These are phyloP conservation scores for Colletotrichum liaoningense DNA, from an alignment of 2,329 filamentous ascomycete species.

Conservation along the genomic window DNA sequence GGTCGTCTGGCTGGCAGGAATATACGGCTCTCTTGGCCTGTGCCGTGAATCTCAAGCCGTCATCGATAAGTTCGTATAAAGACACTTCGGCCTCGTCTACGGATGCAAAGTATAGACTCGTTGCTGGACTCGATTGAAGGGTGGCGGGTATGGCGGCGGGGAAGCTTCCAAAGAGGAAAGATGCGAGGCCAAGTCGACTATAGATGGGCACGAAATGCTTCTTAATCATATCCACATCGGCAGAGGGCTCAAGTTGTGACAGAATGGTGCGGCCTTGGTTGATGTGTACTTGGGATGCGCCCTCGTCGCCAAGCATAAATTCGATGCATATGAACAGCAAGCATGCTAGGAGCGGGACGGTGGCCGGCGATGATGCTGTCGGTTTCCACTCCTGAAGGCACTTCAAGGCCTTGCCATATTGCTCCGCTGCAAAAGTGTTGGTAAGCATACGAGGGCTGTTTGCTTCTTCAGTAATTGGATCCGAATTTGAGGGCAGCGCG, in stretches of 20 bases:
- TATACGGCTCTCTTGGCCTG: slow-evolving; percentile 42
- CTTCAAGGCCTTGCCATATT: slow-evolving; percentile 62
- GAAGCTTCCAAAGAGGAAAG: slow-evolving; percentile 52
- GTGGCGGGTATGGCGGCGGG: slow-evolving; percentile 50
- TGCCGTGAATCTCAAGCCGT: slow-evolving; percentile 50
- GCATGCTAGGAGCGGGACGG: slow-evolving; percentile 56
- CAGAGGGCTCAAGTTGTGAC: slow-evolving; percentile 44
- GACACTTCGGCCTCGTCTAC: slow-evolving; percentile 44
- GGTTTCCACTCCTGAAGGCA: slow-evolving; percentile 51
- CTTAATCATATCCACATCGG: slow-evolving; percentile 51
- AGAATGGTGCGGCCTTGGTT: slow-evolving; percentile 56
- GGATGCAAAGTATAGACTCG: slow-evolving; percentile 44
- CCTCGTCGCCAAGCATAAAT: slow-evolving; percentile 62
- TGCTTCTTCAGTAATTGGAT: not conserved
- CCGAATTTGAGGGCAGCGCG: slow-evolving; percentile 9
- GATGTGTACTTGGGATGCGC: slow-evolving; percentile 57
- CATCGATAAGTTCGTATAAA: slow-evolving; percentile 54
- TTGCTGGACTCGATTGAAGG: slow-evolving; percentile 46
- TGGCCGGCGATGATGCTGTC: slow-evolving; percentile 38
- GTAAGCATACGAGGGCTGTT: not conserved
- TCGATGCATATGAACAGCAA: slow-evolving; percentile 66
- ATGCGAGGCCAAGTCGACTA: slow-evolving; percentile 53
- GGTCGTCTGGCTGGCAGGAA: slow-evolving; percentile 39
- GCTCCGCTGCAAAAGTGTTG: slow-evolving; percentile 50
- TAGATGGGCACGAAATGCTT: slow-evolving; percentile 57